phyloP scores from a whole-genome alignment of 305 asterid species.

The Vinca major region DNA sequence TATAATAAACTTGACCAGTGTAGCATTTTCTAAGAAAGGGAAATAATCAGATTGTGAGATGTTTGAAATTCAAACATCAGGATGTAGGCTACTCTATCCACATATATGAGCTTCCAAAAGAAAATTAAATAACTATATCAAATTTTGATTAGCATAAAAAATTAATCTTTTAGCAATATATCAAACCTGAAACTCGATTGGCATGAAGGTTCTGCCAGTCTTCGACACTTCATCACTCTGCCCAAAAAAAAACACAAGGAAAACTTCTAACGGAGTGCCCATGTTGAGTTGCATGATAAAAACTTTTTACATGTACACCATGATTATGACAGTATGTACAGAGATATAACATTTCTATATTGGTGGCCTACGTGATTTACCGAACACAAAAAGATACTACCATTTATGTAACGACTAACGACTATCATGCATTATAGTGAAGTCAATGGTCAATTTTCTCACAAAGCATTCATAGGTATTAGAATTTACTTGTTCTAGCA shows the following conservation, averaged over 20 bases:
- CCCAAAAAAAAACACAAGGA: constrained; percentile 13
- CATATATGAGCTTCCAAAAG: no score
- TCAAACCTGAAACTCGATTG: constrained; percentile 58
- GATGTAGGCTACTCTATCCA: no score
- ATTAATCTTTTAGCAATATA: not conserved
- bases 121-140: not conserved
- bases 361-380: not conserved
- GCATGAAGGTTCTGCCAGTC: constrained; percentile 37
- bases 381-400: not conserved
- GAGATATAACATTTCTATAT: not conserved
- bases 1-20: not conserved
- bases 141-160: not conserved
- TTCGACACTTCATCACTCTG: constrained; percentile 68
- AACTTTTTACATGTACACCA: not conserved
- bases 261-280: not conserved
- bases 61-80: not conserved
- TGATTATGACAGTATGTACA: not conserved
- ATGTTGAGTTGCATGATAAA: not conserved
- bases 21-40: not conserved
- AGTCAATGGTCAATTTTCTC: not conserved
- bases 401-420: not conserved
- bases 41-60: not conserved
- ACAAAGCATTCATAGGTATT: not conserved
- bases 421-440: not conserved
- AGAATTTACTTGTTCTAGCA: not conserved